Evolutionary conservation across 2,329 filamentous ascomycete species (phyloP), one percentile per base, ranked within the genome.

Genomic region (Huntiella bhutanensis): DNA sequence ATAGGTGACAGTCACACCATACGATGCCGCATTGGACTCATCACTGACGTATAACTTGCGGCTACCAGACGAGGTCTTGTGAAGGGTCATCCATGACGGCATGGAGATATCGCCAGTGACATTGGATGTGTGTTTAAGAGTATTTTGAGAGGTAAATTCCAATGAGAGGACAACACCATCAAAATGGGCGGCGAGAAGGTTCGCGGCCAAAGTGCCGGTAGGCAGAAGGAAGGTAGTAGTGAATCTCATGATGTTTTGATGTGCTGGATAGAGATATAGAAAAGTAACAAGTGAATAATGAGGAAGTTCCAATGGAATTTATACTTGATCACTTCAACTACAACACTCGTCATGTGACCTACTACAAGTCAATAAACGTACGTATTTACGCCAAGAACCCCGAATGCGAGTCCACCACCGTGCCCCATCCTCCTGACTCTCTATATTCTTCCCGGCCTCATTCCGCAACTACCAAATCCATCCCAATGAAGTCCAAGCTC

Each of bases 21-120:
- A 43, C 1, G 54, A 54, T 45, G 60, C 60, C 3, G 58, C 57
- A 15, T 61, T 58, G 7, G 64, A 53, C 34, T 51, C 51, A 35
- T 53, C 52, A 5, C 52, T 47, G 33, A 52, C 48, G 42, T 54
- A 54, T 13, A 52, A 45, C 16, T 47, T 52, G 16, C 45, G 46
- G 19, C 33, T 13, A 4, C 47, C 50, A n/a, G 34, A 5, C 8
- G 42, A 17, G 19, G 38, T 19, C 19, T 17, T 17, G 41, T 46
- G 45, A 19, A 53, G 41, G 11, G 53, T 54, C 33, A 54, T 38
- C 53, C 53, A 54, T 36, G 44, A 46, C 13, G 53, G 53, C 33
- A 51, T 51, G 32, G 45, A 32, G 35, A 43, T 41, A 34, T 54
- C 50, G 19, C 49, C 51, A 19, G 51, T 38, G 41, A 54, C 47